Percentiles rank a stretch among this genome's conserved stretches.
Evolutionary conservation across 352 stramenopile genomes (phyloP).

Genomic region (Globisporangium iwayamae): DNA sequence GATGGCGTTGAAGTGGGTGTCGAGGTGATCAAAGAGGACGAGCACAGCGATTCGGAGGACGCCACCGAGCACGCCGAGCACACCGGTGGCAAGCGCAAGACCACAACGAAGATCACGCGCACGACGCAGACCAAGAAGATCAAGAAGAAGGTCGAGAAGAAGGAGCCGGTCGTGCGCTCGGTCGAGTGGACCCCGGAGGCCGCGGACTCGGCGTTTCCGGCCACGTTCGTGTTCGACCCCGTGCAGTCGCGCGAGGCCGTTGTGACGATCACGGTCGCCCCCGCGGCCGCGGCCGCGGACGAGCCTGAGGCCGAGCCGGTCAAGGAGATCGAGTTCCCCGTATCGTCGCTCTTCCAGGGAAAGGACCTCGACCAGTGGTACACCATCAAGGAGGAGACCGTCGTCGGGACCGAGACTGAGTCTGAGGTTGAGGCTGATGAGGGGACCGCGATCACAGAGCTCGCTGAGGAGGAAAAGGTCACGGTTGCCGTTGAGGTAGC

Average conservation of each 20-base stretch:
- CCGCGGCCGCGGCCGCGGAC: conserved; percentile 19
- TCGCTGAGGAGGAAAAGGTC: conserved; percentile 16
- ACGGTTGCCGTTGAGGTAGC: conserved; percentile 11
- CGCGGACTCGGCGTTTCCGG: conserved; percentile 37
- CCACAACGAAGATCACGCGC: conserved; percentile 53
- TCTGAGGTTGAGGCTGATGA: conserved; percentile 14
- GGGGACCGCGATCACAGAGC: conserved; percentile 14
- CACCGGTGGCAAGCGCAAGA: conserved; percentile 38
- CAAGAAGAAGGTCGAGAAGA: conserved; percentile 48
- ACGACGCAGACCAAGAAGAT: conserved; percentile 54
- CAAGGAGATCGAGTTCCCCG: conserved; percentile 76
- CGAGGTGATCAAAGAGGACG: conserved; percentile 26
- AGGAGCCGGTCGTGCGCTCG: conserved; percentile 34
- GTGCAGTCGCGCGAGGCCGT: conserved; percentile 81
- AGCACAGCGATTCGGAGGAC: conserved; percentile 22
- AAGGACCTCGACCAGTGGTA: conserved; percentile 70
- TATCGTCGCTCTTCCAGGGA: conserved; percentile 70
- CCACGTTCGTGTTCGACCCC: conserved; percentile 76
- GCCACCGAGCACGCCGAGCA: conserved; percentile 9
- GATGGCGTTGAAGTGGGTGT: conserved; percentile 43
- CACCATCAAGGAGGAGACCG: conserved; percentile 38
- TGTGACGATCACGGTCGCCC: conserved; percentile 60
- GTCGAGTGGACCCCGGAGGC: conserved; percentile 28
- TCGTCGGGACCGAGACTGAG: conserved; percentile 14
- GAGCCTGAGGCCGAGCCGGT: conserved; percentile 56